These are phyloP conservation scores for Geotrichum klebahnii DNA, from an alignment of 1,139 yeast species.

Conservation along the genomic window DNA sequence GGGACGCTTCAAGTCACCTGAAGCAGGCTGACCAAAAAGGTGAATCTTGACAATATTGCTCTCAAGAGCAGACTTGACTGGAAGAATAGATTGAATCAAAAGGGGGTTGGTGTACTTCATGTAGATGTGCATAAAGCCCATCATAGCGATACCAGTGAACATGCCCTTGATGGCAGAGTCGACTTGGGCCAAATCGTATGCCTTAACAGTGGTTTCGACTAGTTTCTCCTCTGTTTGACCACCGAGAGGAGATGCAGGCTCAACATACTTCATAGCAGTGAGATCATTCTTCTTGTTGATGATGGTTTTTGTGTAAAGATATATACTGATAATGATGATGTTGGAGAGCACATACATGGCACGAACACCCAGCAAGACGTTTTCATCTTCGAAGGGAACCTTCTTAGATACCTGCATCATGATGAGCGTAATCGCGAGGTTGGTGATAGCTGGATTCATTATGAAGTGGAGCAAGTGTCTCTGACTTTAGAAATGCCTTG, in stretches of 20 bases:
- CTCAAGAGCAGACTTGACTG: constrained; percentile 86
- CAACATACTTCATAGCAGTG: constrained; percentile 86
- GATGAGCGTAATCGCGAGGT: constrained; percentile 86
- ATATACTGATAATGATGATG: constrained; percentile 58
- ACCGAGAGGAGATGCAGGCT: constrained; percentile 75
- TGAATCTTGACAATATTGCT: constrained; percentile 90
- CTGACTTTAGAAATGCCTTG: too few relatives aligned
- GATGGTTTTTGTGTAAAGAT: constrained; percentile 57
- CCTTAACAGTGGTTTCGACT: constrained; percentile 84
- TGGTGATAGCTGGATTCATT: constrained; percentile 84
- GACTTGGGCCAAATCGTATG: constrained; percentile 86
- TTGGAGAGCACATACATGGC: constrained; percentile 66
- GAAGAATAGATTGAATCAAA: constrained; percentile 88
- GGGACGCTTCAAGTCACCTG: constrained; percentile 94
- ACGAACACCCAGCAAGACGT: constrained; percentile 71
- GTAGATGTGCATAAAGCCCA: constrained; percentile 97
- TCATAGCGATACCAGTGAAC: constrained; percentile 90
- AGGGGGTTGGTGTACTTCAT: constrained; percentile 97
- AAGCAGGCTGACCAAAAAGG: constrained; percentile 74
- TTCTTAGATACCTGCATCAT: constrained; percentile 95
- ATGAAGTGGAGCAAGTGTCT: constrained; percentile 18
- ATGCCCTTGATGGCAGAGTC: constrained; percentile 73
- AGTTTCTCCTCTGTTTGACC: constrained; percentile 73
- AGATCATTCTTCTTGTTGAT: constrained; percentile 78
- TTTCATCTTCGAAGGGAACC: constrained; percentile 84